Evolutionary conservation across 306 rosid species (phyloP).

Genomic region (Urtica urens): DNA sequence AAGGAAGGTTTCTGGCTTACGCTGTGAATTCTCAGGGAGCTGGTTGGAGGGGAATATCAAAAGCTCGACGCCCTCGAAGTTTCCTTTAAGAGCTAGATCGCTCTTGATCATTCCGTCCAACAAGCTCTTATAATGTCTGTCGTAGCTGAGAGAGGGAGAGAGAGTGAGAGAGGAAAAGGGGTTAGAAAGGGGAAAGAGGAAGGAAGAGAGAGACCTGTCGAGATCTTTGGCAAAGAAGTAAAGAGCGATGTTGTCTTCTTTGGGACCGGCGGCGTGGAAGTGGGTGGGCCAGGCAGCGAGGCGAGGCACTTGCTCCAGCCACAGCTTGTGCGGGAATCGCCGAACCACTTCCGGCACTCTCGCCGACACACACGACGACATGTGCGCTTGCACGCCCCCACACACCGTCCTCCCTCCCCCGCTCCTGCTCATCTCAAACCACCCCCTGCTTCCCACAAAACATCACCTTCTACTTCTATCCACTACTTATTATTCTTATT

Average conservation of each 20-base stretch:
- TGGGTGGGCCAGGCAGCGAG: constrained; percentile 77
- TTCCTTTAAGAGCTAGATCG: constrained; percentile 79
- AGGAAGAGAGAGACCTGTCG: constrained; percentile 38
- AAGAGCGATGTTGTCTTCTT: constrained; percentile 82
- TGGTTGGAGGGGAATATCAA: constrained; percentile 77
- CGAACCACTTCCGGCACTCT: constrained; percentile 55
- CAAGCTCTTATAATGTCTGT: constrained; percentile 53
- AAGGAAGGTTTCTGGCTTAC: constrained; percentile 37
- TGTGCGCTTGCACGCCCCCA: constrained; percentile 80
- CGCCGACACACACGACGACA: constrained; percentile 67
- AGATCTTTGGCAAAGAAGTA: constrained; percentile 83
- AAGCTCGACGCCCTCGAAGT: constrained; percentile 64
- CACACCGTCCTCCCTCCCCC: constrained; percentile 41
- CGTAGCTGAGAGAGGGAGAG: constrained; percentile 42
- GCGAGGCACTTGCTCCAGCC: constrained; percentile 72
- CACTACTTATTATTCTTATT: too few species aligned
- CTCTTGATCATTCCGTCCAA: constrained; percentile 69
- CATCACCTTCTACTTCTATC: too few species aligned
- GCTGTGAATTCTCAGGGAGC: constrained; percentile 81
- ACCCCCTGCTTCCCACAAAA: constrained; percentile 60
- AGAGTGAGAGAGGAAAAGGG: neutral
- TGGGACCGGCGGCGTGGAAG: constrained; percentile 55
- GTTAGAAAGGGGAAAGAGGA: neutral
- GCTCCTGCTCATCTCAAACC: constrained; percentile 55
- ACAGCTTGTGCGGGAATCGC: constrained; percentile 42